Evolutionary conservation across 345 rosid genomes (phyloP), one percentile per base, ranked within the genome.

Genomic region (Arabidopsis arenosa): DNA sequence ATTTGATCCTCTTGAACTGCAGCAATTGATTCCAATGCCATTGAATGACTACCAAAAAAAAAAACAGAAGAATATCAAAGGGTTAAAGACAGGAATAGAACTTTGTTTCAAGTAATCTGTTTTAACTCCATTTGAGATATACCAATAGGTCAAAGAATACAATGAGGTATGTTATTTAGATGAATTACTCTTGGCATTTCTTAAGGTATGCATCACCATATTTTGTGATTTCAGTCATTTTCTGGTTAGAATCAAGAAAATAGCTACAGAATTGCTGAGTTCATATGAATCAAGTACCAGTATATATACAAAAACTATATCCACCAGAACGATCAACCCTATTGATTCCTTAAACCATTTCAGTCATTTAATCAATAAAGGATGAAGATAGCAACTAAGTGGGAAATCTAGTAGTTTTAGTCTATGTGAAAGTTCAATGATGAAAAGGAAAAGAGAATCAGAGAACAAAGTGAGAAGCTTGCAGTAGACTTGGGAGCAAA

Each of bases 1-100:
- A 12, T 21, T 21, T 62, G 66, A 41, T 62, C 17, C 48, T 72
- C 36, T 62, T 8, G 40, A 82, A 48, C 54, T 44, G 65, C 75
- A 36, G 9, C 26, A 23, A 59, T 7, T 4, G 48, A 18, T 14
- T 15, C 35, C 68, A 74, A 63, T 66, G 54, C 68, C 51, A 72
- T 28, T 78, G 23, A 9, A 49, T 66, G 40, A 51, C 33, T 14
- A 28, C 57, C 11, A 52, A 14, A 23, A 73, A 62, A 73, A 30
- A 51, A 51, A 62, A 10, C 0, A 67, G 26, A 23, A 23, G 26
- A 23, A 23, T 23, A 53, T 63, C 52, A 33, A 35, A 36, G 54
- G 14, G 47, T 14, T 18, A 48, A 43, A 39, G 21, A 52, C 14
- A 15, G n/a, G 35, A 12, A 53, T 3, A 49, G 17, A 30, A 53